Evolutionary conservation across 2,329 filamentous ascomycete genomes (phyloP), one percentile per base, ranked within the genome.

Genomic region (Dothistroma pini): DNA sequence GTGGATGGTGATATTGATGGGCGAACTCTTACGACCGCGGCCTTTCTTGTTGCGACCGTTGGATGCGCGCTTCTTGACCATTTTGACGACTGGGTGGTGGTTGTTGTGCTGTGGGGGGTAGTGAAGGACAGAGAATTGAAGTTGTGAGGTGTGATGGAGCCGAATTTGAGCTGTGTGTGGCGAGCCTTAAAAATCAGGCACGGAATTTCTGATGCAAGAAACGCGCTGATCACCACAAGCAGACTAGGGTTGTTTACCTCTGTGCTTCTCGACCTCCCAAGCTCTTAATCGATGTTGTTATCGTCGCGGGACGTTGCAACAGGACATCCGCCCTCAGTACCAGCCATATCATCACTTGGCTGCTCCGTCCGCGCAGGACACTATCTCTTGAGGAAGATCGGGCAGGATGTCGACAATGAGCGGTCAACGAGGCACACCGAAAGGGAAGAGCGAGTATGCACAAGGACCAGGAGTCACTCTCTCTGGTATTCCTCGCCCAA

Each of bases 21-120:
- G 16, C 8, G 3, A 7, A 1, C n/a, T 19, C 41, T 44, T 53
- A 53, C 51, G 66, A 85, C 95, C 95, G 81, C 95, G 91, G 81
- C 95, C 93, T 84, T 96, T 96, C 92, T 97, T 97, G 90, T 97
- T 97, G 81, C 93, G 92, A 82, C 93, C 93, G 86, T 89, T 89
- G 81, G 84, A 86, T 77, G 86, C 85, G 79, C 86, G 83, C 84
- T 89, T 89, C 84, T 89, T 89, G 81, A 89, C 86, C 86, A 89
- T 89, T 77, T 77, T 88, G 80, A 80, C 80, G 80, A 78, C 79
- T 79, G 79, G 75, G 68, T 66, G 66, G 67, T 62, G 60, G 56
- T 56, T 61, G 61, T 63, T 62, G 51, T 51, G 59, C 57, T 66
- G 60, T 58, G 56, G 58, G 59, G 59, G 55, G 62, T 58, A 57